Evolutionary conservation across 768 basidiomycete species (phyloP).

Genomic region (Mycena chlorophos): DNA sequence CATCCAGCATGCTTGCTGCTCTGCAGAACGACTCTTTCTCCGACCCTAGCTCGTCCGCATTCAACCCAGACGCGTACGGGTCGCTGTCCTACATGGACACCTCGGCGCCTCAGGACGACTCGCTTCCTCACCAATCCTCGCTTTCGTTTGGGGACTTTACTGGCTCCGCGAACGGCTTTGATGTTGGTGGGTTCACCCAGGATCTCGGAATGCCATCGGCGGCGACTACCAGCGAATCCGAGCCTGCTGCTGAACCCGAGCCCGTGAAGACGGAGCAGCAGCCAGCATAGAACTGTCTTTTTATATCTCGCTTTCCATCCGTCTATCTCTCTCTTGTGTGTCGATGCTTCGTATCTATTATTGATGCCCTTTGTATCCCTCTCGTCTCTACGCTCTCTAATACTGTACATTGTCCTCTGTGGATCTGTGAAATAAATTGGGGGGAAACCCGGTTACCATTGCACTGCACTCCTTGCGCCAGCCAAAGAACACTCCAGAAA

Average conservation of each 20-base stretch:
- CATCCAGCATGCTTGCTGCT: slow-evolving; percentile 88
- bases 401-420: slow-evolving; percentile 35
- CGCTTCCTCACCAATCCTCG: slow-evolving; percentile 59
- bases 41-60: slow-evolving; percentile 61
- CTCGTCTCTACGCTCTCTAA: slow-evolving; percentile 36
- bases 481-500: no score
- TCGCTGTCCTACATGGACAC: slow-evolving; percentile 79
- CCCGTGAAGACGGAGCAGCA: slow-evolving; percentile 63
- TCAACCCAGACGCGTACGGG: slow-evolving; percentile 68
- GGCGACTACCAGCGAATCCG: slow-evolving; percentile 35
- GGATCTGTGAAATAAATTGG: slow-evolving; percentile 38
- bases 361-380: slow-evolving; percentile 4
- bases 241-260: slow-evolving; percentile 33
- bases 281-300: slow-evolving; percentile 31
- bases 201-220: slow-evolving; percentile 62
- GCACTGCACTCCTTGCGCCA: no score
- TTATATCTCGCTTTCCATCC: no score
- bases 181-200: slow-evolving; percentile 68
- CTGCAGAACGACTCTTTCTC: slow-evolving; percentile 77
- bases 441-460: no score
- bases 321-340: no score
- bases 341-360: slow-evolving; percentile 13
- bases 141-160: slow-evolving; percentile 73
- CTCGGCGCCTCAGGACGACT: slow-evolving; percentile 62
- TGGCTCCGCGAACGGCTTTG: slow-evolving; percentile 62